These are phyloP conservation scores for Blastobotrys persicus DNA, from an alignment of 1,139 yeast species.

Conservation along the genomic window DNA sequence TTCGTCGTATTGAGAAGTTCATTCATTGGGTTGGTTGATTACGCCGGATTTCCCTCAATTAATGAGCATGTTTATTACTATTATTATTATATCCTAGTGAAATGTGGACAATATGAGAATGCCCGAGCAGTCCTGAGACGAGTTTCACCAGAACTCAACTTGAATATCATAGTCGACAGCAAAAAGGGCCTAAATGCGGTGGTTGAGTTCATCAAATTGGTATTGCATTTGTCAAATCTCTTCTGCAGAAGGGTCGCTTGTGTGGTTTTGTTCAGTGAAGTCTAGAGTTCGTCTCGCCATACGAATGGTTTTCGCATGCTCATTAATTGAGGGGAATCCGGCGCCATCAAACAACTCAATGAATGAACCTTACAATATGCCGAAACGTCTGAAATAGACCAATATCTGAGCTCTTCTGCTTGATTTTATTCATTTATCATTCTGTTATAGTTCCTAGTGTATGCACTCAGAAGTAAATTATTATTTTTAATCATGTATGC, in stretches of 20 bases:
- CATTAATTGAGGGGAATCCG: slow-evolving; percentile 1
- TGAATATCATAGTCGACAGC: background rate
- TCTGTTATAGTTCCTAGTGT: background rate
- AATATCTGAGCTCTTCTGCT: background rate
- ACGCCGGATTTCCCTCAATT: background rate
- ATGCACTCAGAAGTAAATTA: background rate
- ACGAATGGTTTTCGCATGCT: background rate
- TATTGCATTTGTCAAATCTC: background rate
- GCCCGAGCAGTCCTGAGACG: background rate
- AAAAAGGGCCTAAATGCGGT: background rate
- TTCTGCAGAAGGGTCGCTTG: background rate
- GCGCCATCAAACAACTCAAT: too few relatives aligned
- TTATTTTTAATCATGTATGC: background rate
- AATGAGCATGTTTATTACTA: slow-evolving; percentile 4
- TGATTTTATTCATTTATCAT: background rate
- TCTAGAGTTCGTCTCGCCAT: background rate
- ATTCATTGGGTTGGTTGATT: too few relatives aligned
- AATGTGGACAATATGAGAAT: background rate
- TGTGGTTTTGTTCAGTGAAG: background rate
- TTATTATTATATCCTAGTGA: background rate
- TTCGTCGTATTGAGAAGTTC: too few relatives aligned
- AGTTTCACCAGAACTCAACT: background rate
- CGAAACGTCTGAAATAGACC: background rate
- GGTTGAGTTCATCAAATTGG: background rate
- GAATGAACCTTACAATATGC: background rate